phyloP scores from a whole-genome alignment of 257 asterid species.

The Ballota nigra region DNA sequence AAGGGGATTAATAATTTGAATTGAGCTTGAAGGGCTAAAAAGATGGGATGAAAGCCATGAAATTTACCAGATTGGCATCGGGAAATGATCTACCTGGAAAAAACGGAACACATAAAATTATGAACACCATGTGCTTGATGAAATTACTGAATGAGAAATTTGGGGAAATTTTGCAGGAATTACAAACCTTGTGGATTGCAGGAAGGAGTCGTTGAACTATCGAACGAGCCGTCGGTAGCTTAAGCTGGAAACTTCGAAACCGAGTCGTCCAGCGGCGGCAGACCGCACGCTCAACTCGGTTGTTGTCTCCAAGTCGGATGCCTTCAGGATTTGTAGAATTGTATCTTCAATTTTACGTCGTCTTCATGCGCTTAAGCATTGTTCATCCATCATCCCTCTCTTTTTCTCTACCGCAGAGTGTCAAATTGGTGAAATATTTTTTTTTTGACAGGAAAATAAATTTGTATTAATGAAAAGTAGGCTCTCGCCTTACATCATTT shows the following conservation, averaged over 20 bases:
- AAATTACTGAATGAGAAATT: no score
- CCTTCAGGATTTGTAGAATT: slow-evolving; percentile 39
- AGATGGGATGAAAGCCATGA: no score
- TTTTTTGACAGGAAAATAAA: no score
- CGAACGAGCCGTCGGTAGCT: slow-evolving; percentile 40
- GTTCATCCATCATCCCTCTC: slow-evolving; percentile 31
- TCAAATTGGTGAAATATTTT: background rate
- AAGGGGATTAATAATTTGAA: no score
- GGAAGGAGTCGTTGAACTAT: slow-evolving; percentile 45
- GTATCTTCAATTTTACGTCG: slow-evolving; percentile 45
- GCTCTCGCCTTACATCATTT: no score
- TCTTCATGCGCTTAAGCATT: slow-evolving; percentile 23
- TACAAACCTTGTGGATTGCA: slow-evolving; percentile 49
- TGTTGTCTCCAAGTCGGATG: slow-evolving; percentile 55
- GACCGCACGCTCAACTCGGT: slow-evolving; percentile 56
- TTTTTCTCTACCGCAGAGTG: background rate
- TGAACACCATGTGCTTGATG: no score
- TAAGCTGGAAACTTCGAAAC: slow-evolving; percentile 39
- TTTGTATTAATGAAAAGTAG: no score
- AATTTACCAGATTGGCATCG: no score
- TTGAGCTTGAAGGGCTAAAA: no score
- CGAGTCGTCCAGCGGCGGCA: slow-evolving; percentile 43
- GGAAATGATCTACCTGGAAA: no score
- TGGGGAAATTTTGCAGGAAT: no score
- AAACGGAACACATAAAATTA: no score